These are phyloP conservation scores for Balakata baccata DNA, from an alignment of 345 rosid genomes.

Conservation along the genomic window DNA sequence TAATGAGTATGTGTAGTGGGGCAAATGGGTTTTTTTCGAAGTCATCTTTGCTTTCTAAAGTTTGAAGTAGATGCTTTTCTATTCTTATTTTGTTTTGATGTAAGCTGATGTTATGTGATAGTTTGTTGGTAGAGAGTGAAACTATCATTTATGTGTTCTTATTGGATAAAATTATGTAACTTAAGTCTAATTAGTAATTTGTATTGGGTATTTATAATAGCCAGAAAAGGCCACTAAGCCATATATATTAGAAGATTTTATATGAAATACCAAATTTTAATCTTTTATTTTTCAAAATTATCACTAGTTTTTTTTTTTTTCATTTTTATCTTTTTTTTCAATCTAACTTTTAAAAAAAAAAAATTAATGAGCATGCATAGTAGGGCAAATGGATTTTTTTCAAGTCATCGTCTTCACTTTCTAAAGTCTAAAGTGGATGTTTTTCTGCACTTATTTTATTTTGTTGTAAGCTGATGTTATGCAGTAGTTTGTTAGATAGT, in stretches of 20 bases:
- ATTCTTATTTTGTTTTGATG: conserved; percentile 6
- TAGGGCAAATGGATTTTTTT: too few relatives aligned
- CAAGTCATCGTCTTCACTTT: too few relatives aligned
- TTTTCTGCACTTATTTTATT: background rate
- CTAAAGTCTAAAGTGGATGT: conserved; percentile 2
- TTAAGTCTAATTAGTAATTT: background rate
- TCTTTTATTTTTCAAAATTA: too few relatives aligned
- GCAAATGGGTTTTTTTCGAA: too few relatives aligned
- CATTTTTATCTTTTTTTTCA: too few relatives aligned
- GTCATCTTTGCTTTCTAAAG: too few relatives aligned
- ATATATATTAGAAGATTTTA: too few relatives aligned
- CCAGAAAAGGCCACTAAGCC: background rate
- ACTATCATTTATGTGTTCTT: background rate
- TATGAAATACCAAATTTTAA: too few relatives aligned
- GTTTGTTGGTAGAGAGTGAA: conserved; percentile 13
- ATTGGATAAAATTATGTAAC: background rate
- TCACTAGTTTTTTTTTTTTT: too few relatives aligned
- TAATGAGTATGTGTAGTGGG: too few relatives aligned
- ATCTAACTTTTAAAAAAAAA: too few relatives aligned
- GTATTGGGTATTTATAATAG: background rate
- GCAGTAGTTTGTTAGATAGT: conserved; percentile 5
- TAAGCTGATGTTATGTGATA: conserved; percentile 6
- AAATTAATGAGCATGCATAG: too few relatives aligned
- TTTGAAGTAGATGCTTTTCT: background rate
- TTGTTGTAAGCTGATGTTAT: conserved; percentile 7